These are phyloP conservation scores for Pichia heedii DNA, from an alignment of 805 yeast genomes.

Conservation along the genomic window DNA sequence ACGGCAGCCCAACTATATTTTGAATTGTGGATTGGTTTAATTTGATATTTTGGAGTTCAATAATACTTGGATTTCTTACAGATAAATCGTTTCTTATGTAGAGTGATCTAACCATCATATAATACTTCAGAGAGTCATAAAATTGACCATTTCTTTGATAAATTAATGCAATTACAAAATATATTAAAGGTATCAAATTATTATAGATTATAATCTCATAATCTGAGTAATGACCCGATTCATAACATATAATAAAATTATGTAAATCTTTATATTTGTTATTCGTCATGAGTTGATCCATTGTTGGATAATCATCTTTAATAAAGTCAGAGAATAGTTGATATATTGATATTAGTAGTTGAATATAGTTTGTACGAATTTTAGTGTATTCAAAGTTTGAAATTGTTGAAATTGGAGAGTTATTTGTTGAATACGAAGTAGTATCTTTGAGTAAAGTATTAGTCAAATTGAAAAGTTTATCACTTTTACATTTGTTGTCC, in stretches of 20 bases:
- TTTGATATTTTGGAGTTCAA: slow-evolving; percentile 6
- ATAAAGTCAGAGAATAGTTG: slow-evolving; percentile 31
- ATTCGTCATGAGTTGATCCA: slow-evolving; percentile 8
- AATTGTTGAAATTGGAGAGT: background rate
- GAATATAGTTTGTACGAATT: background rate
- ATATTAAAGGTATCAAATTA: slow-evolving; percentile 29
- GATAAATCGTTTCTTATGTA: background rate
- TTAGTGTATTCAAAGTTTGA: background rate
- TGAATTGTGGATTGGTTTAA: slow-evolving; percentile 18
- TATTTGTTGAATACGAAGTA: background rate
- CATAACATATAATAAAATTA: slow-evolving; percentile 28
- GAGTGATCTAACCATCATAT: slow-evolving; percentile 15
- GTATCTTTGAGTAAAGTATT: background rate
- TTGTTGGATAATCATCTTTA: slow-evolving; percentile 15
- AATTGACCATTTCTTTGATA: slow-evolving; percentile 32
- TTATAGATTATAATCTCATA: slow-evolving; percentile 33
- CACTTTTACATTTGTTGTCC: slow-evolving; percentile 28
- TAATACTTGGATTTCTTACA: background rate
- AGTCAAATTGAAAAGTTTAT: slow-evolving; percentile 23
- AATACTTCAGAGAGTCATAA: slow-evolving; percentile 32
- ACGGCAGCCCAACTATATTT: background rate
- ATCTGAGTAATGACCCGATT: slow-evolving; percentile 26
- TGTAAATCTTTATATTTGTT: slow-evolving; percentile 2
- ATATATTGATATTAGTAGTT: slow-evolving; percentile 16
- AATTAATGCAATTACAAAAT: slow-evolving; percentile 32